A percentile compares a stretch with the other conserved stretches of the same genome.
These are phyloP conservation scores for Aspergillus bertholletiae DNA, from an alignment of 495 filamentous ascomycete genomes.

Conservation along the genomic window DNA sequence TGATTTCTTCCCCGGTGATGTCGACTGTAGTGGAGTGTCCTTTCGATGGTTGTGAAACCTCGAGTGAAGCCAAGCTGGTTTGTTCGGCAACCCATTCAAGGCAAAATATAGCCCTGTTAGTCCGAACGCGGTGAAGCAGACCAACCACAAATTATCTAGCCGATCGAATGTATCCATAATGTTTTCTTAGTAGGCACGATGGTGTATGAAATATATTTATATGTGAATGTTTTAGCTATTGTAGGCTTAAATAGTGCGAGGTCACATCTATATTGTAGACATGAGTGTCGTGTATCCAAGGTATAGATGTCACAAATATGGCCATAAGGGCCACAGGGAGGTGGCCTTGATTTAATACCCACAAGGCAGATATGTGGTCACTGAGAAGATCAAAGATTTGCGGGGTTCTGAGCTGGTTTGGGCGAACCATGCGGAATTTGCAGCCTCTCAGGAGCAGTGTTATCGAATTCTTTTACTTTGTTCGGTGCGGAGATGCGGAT, in stretches of 20 bases:
- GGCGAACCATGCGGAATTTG: neutral
- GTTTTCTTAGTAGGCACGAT: neutral
- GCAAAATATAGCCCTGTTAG: slow-evolving; percentile 20
- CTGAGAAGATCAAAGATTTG: neutral
- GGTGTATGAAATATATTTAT: neutral
- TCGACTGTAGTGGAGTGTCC: slow-evolving; percentile 53
- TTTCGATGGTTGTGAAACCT: slow-evolving; percentile 29
- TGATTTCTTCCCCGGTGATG: slow-evolving; percentile 50
- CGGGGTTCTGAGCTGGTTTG: neutral
- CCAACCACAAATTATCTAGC: slow-evolving; percentile 20
- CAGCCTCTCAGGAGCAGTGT: slow-evolving; percentile 1
- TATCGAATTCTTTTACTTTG: slow-evolving; percentile 23
- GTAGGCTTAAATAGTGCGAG: neutral
- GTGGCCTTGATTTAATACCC: neutral
- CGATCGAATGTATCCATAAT: slow-evolving; percentile 9
- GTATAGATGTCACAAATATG: neutral
- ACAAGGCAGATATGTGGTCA: neutral
- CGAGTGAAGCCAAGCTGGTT: slow-evolving; percentile 10
- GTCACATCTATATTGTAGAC: no score
- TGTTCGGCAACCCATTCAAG: slow-evolving; percentile 8
- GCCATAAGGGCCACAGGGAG: neutral
- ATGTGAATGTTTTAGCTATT: no score
- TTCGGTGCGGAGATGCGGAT: slow-evolving; percentile 26
- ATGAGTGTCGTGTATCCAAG: neutral
- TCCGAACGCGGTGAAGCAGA: slow-evolving; percentile 22